Base-by-base conservation (phyloP, 2,329 filamentous ascomycete genomes). In the Decorospora gaudefroyi region DNA sequence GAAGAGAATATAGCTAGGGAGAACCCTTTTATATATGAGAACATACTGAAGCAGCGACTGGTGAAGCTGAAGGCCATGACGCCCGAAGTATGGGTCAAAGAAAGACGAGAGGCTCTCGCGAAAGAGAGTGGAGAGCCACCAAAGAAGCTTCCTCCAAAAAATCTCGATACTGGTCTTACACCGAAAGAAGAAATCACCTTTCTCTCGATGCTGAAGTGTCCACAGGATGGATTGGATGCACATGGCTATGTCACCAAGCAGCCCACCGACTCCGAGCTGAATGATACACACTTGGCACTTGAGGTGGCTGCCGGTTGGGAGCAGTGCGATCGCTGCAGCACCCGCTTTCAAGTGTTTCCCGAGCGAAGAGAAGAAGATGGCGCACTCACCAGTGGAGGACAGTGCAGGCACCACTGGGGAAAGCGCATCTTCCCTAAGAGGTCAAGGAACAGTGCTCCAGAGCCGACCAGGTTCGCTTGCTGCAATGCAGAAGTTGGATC, bases 341-440 rank as follows among this genome's bases (percentile, higher is more conserved):
- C 84, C 22, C 84, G 92, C 15, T 99, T 99, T 62, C 89, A 96
- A 62, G 89, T 96, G 3, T 97, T 95, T 54, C 90, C 91, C 0
- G 89, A 90, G 3, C 84, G 92, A 28, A 82, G 90, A 40, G 81
- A 85, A 42, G 81, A 85, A 56, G 79, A 82, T 55, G 93, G 95
- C 31, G 85, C 87, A 2, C 79, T 96, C 11, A 81, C 88, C 0
- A 86, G 84, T 0, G 88, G 88, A 16, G 91, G 91, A 0, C 74
- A 75, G 23, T 99, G 95, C 71, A 84, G 75, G 1, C 85, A 92
- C 68, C 93, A 99, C 66, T 89, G 85, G 61, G 89, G 86, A 7
- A 88, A 84, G 67, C 73, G 79, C 1, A 81, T 86, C 42, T 65
- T 53, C 29, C 55, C 86, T 1, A 74, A 55, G 64, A 79, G 53